Evolutionary conservation across 2,329 filamentous ascomycete species (phyloP).

Genomic region (Epichloe gansuensis): DNA sequence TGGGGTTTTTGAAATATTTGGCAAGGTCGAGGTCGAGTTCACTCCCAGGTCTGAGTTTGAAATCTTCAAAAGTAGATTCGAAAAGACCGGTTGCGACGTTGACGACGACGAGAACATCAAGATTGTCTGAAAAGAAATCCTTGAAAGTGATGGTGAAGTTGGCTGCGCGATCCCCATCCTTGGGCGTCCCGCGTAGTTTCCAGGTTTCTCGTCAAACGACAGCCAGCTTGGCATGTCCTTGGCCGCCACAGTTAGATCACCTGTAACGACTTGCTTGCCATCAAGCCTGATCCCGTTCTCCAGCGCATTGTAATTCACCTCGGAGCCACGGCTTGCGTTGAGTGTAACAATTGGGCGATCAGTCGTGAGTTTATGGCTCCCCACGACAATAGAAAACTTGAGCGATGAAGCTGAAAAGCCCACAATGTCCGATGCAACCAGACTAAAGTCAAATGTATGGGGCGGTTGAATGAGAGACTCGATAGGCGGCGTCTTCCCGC

Average conservation of each 20-base stretch:
- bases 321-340: constrained; percentile 41
- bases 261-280: constrained; percentile 32
- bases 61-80: constrained; percentile 23
- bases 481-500: constrained; percentile 55
- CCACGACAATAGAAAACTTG: constrained; percentile 60
- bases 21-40: constrained; percentile 30
- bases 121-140: constrained; percentile 46
- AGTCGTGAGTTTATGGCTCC: constrained; percentile 56
- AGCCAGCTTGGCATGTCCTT: constrained; percentile 56
- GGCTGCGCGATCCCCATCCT: constrained; percentile 41
- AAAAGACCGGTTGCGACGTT: constrained; percentile 29
- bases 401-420: constrained; percentile 59
- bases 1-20: constrained; percentile 28
- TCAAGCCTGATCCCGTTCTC: constrained; percentile 44
- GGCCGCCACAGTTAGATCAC: constrained; percentile 40
- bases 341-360: constrained; percentile 42
- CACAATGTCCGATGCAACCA: constrained; percentile 69
- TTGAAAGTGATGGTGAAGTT: constrained; percentile 51
- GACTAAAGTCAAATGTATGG: constrained; percentile 57
- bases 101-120: constrained; percentile 39
- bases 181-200: constrained; percentile 51
- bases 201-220: constrained; percentile 49
- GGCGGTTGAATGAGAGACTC: constrained; percentile 53
- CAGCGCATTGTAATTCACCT: constrained; percentile 42
- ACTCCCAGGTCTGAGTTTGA: constrained; percentile 29